A percentile compares a stretch with the other conserved stretches of the same genome.
Conservation (phyloP, 441 rosid species). For the Omphalea diandra region DNA sequence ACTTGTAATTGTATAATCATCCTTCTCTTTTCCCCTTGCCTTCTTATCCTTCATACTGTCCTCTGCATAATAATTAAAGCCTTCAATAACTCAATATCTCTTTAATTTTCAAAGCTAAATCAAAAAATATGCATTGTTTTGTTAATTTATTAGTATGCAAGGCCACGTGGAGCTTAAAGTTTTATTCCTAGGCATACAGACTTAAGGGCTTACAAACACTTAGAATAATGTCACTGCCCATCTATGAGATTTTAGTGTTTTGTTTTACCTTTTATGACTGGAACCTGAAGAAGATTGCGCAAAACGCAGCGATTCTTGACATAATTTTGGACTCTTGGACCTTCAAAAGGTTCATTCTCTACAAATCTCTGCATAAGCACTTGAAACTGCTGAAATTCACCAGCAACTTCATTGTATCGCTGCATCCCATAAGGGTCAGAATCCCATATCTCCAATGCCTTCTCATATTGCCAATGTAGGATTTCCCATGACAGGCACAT, state of each 20-base stretch:
- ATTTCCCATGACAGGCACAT: slow-evolving; percentile 96
- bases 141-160: not conserved
- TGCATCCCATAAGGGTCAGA: slow-evolving; percentile 53
- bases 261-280: slow-evolving; percentile 70
- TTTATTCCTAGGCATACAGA: not conserved
- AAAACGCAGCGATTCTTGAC: slow-evolving; percentile 63
- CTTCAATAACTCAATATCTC: slow-evolving; percentile 26
- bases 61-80: slow-evolving; percentile 44
- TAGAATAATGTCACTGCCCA: not conserved
- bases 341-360: slow-evolving; percentile 79
- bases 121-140: slow-evolving; percentile 14
- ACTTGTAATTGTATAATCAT: slow-evolving; percentile 47
- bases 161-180: slow-evolving; percentile 13
- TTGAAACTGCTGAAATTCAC: slow-evolving; percentile 88
- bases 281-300: slow-evolving; percentile 90
- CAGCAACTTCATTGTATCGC: slow-evolving; percentile 73
- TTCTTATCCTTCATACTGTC: slow-evolving; percentile 57
- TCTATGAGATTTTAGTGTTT: not conserved
- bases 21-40: slow-evolving; percentile 40
- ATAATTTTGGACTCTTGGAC: slow-evolving; percentile 74
- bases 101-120: too few relatives aligned
- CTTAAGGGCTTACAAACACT: not conserved
- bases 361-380: slow-evolving; percentile 83
- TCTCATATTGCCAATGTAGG: slow-evolving; percentile 90
- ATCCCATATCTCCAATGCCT: slow-evolving; percentile 67